A percentile compares a stretch with the other conserved stretches of the same genome.
These are phyloP conservation scores for Vigna reflexopilosa DNA, from an alignment of 306 rosid genomes.

Conservation along the genomic window DNA sequence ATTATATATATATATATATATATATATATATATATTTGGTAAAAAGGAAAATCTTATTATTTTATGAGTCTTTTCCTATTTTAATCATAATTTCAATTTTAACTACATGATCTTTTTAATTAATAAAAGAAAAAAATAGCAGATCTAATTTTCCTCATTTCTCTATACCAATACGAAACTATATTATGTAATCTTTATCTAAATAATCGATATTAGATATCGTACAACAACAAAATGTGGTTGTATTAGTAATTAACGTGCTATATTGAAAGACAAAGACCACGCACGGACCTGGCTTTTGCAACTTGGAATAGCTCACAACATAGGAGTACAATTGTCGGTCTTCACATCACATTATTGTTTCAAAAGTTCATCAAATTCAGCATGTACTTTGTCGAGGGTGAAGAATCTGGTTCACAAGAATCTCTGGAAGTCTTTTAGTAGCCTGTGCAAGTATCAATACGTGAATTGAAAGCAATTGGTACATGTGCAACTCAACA, in stretches of 20 bases:
- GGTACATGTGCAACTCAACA: not conserved
- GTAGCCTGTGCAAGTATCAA: conserved; percentile 64
- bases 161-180: conserved; percentile 36
- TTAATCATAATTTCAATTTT: too few relatives aligned
- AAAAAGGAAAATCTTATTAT: too few relatives aligned
- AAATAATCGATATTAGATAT: not conserved
- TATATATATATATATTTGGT: too few relatives aligned
- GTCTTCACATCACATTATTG: conserved; percentile 36
- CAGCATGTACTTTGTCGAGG: conserved; percentile 35
- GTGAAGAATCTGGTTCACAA: conserved; percentile 69
- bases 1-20: too few relatives aligned
- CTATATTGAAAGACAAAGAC: not conserved
- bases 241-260: conserved; percentile 1
- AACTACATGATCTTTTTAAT: too few relatives aligned
- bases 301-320: conserved; percentile 33
- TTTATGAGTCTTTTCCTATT: too few relatives aligned
- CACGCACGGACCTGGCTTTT: conserved; percentile 19
- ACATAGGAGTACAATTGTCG: conserved; percentile 27
- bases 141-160: conserved; percentile 36
- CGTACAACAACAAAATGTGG: conserved; percentile 38
- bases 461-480: conserved; percentile 31
- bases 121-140: not conserved
- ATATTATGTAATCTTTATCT: conserved; percentile 15
- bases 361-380: conserved; percentile 26
- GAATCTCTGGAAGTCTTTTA: conserved; percentile 84